Percentiles rank a stretch among this genome's conserved stretches.
These are phyloP conservation scores for Monosporozyma aerobia DNA, from an alignment of 805 yeast species.

Conservation along the genomic window DNA sequence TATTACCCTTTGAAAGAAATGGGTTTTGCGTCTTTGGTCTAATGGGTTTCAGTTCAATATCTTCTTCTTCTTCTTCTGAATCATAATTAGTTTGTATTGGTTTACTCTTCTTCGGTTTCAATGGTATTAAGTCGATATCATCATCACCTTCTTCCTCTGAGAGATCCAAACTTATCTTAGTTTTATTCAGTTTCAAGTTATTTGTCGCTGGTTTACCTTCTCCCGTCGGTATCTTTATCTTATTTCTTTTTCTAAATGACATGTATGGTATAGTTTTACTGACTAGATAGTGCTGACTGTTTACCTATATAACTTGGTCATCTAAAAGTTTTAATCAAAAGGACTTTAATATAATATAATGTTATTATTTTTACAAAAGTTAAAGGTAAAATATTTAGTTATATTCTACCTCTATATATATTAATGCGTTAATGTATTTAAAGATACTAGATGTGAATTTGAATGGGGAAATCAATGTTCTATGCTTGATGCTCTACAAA, in stretches of 20 bases:
- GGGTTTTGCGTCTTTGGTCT: not conserved
- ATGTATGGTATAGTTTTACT: no score
- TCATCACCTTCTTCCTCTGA: not conserved
- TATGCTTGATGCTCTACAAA: conserved; percentile 18
- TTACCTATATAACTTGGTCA: not conserved
- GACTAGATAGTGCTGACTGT: no score
- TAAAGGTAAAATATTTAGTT: not conserved
- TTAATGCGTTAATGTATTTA: no score
- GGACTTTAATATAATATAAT: not conserved
- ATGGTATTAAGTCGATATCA: not conserved
- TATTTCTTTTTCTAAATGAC: conserved; percentile 5
- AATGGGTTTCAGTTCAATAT: not conserved
- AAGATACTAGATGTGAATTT: not conserved
- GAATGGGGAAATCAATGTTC: conserved; percentile 2
- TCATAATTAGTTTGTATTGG: not conserved
- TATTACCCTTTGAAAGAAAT: not conserved
- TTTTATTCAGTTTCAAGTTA: not conserved
- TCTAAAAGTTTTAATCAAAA: not conserved
- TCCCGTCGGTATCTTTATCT: conserved; percentile 4
- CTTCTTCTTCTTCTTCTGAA: not conserved
- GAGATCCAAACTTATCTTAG: not conserved
- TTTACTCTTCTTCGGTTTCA: not conserved
- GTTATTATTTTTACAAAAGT: not conserved
- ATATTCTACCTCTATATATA: not conserved
- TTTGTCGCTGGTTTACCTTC: not conserved